A percentile compares a stretch with the other conserved stretches of the same genome.
Evolutionary conservation across 1,284 basidiomycete species (phyloP).

Genomic region (Xerocomus tenax): DNA sequence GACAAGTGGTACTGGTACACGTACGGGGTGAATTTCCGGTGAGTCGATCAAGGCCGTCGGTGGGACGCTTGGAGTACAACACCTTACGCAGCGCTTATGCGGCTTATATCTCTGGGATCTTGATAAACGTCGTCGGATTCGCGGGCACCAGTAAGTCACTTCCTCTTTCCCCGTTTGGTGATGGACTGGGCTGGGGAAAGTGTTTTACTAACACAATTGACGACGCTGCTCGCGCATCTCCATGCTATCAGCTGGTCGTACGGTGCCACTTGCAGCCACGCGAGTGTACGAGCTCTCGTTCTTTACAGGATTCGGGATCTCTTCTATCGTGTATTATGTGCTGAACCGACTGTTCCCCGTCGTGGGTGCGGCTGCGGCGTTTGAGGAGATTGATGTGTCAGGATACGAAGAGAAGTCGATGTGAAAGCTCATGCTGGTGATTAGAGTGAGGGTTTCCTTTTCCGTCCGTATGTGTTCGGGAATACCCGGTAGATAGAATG

Average conservation of each 20-base stretch:
- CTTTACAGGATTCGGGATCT: slow-evolving; percentile 70
- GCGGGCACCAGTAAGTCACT: slow-evolving; percentile 49
- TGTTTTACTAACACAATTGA: not conserved
- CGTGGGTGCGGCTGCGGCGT: slow-evolving; percentile 41
- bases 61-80: not conserved
- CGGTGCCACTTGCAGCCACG: slow-evolving; percentile 56
- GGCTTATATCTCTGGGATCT: slow-evolving; percentile 68
- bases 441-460: slow-evolving; percentile 11
- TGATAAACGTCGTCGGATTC: slow-evolving; percentile 75
- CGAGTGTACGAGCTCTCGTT: slow-evolving; percentile 69
- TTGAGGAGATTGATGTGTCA: slow-evolving; percentile 60
- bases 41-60: slow-evolving; percentile 6
- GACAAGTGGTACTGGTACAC: slow-evolving; percentile 73
- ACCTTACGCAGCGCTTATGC: slow-evolving; percentile 48
- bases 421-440: not conserved
- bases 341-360: slow-evolving; percentile 56
- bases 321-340: slow-evolving; percentile 53
- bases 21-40: slow-evolving; percentile 67
- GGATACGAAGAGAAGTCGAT: slow-evolving; percentile 13
- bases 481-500: slow-evolving; percentile 17
- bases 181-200: slow-evolving; percentile 4
- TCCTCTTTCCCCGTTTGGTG: slow-evolving; percentile 9
- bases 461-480: slow-evolving; percentile 21
- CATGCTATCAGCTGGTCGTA: slow-evolving; percentile 39
- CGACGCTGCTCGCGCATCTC: not conserved